Evolutionary conservation across 768 basidiomycete species (phyloP).

Genomic region (Phaeotremella fagi): DNA sequence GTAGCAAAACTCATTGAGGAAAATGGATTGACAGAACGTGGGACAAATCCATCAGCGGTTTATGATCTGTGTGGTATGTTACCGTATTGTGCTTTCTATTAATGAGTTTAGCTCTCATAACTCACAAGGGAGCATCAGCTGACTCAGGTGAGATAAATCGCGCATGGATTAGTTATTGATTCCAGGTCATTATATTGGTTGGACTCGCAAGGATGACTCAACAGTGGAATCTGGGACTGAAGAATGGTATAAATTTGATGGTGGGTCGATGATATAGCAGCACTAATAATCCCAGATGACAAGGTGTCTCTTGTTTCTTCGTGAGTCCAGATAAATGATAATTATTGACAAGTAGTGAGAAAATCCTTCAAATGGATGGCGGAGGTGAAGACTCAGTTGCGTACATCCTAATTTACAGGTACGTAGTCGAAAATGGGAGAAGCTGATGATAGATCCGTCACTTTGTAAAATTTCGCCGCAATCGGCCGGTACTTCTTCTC

Average conservation of each 20-base stretch:
- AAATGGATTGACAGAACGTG: slow-evolving; percentile 61
- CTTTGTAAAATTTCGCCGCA: too few relatives aligned
- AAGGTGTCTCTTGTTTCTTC: slow-evolving; percentile 71
- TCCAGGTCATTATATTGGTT: slow-evolving; percentile 78
- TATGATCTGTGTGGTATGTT: slow-evolving; percentile 85
- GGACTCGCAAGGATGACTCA: slow-evolving; percentile 66
- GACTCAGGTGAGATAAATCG: slow-evolving; percentile 61
- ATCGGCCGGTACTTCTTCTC: too few relatives aligned
- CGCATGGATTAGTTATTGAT: too few relatives aligned
- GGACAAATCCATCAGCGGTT: slow-evolving; percentile 70
- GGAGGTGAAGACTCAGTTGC: slow-evolving; percentile 86
- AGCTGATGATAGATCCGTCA: too few relatives aligned
- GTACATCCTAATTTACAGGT: slow-evolving; percentile 74
- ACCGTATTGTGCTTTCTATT: not conserved
- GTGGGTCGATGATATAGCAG: slow-evolving; percentile 16
- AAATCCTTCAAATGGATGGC: slow-evolving; percentile 76
- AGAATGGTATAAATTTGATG: slow-evolving; percentile 88
- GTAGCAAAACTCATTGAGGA: slow-evolving; percentile 60
- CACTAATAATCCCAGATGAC: slow-evolving; percentile 54
- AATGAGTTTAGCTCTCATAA: slow-evolving; percentile 67
- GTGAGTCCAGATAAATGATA: slow-evolving; percentile 9
- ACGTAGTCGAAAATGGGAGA: too few relatives aligned
- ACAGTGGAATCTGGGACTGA: slow-evolving; percentile 61
- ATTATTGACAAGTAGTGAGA: slow-evolving; percentile 58
- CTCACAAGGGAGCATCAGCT: slow-evolving; percentile 92